Evolutionary conservation across 371 early-diverging fungal species (phyloP).

Genomic region (Lichtheimia ornata): DNA sequence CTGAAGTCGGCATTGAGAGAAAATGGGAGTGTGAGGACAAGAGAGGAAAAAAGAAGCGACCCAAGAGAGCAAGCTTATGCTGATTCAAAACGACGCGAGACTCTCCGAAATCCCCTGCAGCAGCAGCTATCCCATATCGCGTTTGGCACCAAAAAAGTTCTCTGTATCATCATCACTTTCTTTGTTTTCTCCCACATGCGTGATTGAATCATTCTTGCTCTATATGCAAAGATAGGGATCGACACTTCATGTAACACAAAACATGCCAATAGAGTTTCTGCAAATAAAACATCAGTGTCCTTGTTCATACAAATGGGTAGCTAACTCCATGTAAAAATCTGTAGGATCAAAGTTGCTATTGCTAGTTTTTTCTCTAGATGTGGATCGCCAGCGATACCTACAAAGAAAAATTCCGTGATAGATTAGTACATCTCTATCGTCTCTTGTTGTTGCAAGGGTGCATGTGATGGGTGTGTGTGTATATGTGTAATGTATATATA

Average conservation of each 20-base stretch:
- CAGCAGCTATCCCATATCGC: no score
- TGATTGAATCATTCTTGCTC: no score
- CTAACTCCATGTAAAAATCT: constrained; percentile 77
- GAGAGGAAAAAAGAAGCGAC: neutral
- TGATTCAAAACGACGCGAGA: neutral
- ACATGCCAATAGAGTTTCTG: no score
- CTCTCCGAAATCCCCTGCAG: neutral
- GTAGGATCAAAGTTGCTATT: constrained; percentile 63
- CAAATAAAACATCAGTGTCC: constrained; percentile 27
- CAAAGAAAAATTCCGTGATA: no score
- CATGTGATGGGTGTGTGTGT: no score
- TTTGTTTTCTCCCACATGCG: no score
- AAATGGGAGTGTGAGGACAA: neutral
- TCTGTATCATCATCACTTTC: neutral
- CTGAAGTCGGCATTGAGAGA: neutral
- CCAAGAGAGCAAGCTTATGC: neutral
- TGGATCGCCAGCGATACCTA: no score
- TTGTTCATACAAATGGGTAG: constrained; percentile 64
- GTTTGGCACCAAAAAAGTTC: neutral
- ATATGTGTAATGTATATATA: no score
- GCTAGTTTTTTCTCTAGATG: neutral
- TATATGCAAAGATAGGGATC: no score
- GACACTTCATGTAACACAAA: no score
- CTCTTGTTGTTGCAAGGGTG: no score
- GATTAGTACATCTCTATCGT: no score